These are phyloP conservation scores for Pseudogymnoascus sp. DNA, from an alignment of 2,329 filamentous ascomycete genomes.

Conservation along the genomic window DNA sequence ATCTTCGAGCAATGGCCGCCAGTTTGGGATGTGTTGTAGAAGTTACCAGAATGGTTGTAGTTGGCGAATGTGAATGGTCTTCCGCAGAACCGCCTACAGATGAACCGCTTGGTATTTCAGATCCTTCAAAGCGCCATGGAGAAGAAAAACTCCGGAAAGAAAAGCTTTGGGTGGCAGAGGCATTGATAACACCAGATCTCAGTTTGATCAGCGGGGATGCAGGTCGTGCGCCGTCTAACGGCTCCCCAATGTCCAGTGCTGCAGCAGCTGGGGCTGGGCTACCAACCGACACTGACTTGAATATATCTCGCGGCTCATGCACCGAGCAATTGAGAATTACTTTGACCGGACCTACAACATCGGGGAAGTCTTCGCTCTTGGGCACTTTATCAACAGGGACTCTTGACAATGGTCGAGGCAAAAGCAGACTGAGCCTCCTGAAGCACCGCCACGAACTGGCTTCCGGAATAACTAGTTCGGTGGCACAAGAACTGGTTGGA, in stretches of 20 bases:
- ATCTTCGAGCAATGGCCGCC: slow-evolving; percentile 82
- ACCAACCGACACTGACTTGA: not conserved
- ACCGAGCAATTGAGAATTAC: slow-evolving; percentile 78
- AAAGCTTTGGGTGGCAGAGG: slow-evolving; percentile 81
- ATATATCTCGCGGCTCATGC: slow-evolving; percentile 32
- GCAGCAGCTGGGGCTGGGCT: not conserved
- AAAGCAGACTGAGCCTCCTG: slow-evolving; percentile 77
- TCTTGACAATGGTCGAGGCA: slow-evolving; percentile 85
- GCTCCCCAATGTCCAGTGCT: not conserved
- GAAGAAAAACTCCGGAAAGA: slow-evolving; percentile 32
- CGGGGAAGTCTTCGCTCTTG: slow-evolving; percentile 84
- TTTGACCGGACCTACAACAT: slow-evolving; percentile 79
- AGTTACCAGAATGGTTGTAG: slow-evolving; percentile 70
- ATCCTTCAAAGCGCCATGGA: slow-evolving; percentile 18
- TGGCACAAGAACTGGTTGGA: slow-evolving; percentile 87
- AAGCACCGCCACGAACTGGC: slow-evolving; percentile 91
- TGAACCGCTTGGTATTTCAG: slow-evolving; percentile 18
- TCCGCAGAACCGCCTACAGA: slow-evolving; percentile 12
- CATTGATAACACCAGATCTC: slow-evolving; percentile 70
- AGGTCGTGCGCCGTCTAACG: not conserved
- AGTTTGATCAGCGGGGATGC: slow-evolving; percentile 29
- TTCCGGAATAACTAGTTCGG: slow-evolving; percentile 87
- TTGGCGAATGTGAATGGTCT: slow-evolving; percentile 75
- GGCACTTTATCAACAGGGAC: slow-evolving; percentile 82
- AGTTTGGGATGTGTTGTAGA: slow-evolving; percentile 82